phyloP scores from a whole-genome alignment of 257 asterid genomes.

The Scutellaria baicalensis region DNA sequence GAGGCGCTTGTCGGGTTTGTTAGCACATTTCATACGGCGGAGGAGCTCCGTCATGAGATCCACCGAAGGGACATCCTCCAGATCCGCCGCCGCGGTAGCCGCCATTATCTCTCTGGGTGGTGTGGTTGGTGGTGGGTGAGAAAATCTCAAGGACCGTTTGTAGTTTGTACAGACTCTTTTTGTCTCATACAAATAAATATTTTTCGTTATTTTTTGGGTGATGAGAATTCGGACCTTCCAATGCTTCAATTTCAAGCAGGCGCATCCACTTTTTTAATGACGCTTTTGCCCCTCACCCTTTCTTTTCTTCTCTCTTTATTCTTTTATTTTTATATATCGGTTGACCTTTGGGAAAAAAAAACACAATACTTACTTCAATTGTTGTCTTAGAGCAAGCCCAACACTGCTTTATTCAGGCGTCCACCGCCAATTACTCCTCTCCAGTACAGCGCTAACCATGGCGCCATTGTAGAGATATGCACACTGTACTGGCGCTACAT shows the following conservation, averaged over 20 bases:
- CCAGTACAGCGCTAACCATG: too few species aligned
- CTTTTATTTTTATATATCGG: too few species aligned
- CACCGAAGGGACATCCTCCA: slow-evolving; percentile 65
- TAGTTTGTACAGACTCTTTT: neutral
- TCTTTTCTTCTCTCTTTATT: too few species aligned
- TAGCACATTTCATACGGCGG: slow-evolving; percentile 67
- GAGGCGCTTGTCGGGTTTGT: slow-evolving; percentile 84
- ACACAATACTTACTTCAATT: too few species aligned
- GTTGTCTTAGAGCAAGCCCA: too few species aligned
- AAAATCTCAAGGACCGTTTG: neutral
- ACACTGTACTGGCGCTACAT: too few species aligned
- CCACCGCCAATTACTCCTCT: too few species aligned
- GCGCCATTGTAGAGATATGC: too few species aligned
- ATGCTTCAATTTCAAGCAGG: slow-evolving; percentile 24
- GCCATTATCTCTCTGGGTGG: slow-evolving; percentile 3
- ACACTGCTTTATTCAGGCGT: too few species aligned
- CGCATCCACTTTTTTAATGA: neutral
- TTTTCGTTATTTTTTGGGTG: slow-evolving; percentile 6
- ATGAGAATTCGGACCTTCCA: slow-evolving; percentile 29
- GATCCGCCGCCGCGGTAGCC: slow-evolving; percentile 29
- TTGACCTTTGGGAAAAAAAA: too few species aligned
- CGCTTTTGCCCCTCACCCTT: neutral
- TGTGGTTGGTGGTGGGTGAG: neutral
- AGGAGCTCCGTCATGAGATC: slow-evolving; percentile 80
- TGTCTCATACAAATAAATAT: neutral